A percentile compares a stretch with the other conserved stretches of the same genome.
These are phyloP conservation scores for Solanum chiquidenum DNA, from an alignment of 257 asterid genomes.

Conservation along the genomic window DNA sequence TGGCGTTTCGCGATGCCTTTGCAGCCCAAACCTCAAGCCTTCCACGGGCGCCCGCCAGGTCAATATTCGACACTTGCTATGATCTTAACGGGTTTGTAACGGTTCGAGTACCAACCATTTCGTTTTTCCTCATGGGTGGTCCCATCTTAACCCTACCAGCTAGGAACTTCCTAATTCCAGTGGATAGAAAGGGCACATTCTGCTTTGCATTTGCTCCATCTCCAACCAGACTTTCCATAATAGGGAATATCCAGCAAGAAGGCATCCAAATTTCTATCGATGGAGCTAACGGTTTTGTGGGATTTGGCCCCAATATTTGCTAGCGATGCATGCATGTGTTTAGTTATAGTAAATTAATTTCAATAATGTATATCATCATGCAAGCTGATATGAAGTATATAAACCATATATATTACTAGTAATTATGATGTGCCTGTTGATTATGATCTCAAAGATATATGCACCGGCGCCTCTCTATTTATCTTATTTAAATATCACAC, in stretches of 20 bases:
- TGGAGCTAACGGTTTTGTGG: slow-evolving; percentile 67
- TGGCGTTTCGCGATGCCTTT: slow-evolving; percentile 57
- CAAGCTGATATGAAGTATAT: background rate
- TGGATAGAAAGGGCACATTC: slow-evolving; percentile 68
- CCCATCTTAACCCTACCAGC: slow-evolving; percentile 89
- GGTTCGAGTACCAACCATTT: slow-evolving; percentile 80
- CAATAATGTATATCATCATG: background rate
- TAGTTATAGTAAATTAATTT: background rate
- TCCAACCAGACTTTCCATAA: slow-evolving; percentile 60
- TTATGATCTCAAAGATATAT: background rate
- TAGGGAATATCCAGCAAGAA: slow-evolving; percentile 88
- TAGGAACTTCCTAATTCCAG: slow-evolving; percentile 75
- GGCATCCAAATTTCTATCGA: slow-evolving; percentile 83
- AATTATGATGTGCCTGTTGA: background rate
- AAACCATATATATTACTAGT: background rate
- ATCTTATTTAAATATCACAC: too few species aligned
- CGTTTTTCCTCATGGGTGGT: slow-evolving; percentile 73
- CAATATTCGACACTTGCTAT: slow-evolving; percentile 80
- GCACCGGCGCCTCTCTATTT: background rate
- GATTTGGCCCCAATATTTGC: slow-evolving; percentile 90
- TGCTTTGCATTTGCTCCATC: slow-evolving; percentile 93
- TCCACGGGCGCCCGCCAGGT: slow-evolving; percentile 44
- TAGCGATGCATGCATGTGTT: slow-evolving; percentile 2
- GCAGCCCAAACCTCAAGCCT: slow-evolving; percentile 47
- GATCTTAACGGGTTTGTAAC: slow-evolving; percentile 58